Conservation (phyloP, 164 flowering plant genomes). For the Nelumbo lutea region DNA sequence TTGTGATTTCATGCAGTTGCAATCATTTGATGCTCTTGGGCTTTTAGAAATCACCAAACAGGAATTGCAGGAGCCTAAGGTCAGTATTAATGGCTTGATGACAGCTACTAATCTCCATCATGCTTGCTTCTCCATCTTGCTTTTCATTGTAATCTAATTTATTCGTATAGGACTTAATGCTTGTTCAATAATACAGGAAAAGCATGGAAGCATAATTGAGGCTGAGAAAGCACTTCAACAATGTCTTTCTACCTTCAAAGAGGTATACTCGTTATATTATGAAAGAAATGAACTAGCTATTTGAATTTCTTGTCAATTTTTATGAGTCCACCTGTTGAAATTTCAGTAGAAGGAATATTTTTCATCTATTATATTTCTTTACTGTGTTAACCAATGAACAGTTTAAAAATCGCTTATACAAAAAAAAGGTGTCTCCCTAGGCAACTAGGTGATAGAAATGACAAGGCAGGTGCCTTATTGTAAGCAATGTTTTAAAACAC, state of each 20-base stretch:
- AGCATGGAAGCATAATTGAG: conserved; percentile 14
- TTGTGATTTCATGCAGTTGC: conserved; percentile 46
- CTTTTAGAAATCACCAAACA: conserved; percentile 42
- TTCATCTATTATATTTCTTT: too few species aligned
- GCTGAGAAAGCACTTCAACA: conserved; percentile 48
- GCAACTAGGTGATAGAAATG: too few species aligned
- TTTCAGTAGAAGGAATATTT: too few species aligned
- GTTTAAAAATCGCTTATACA: too few species aligned
- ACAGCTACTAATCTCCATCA: not conserved
- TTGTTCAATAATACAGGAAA: conserved; percentile 26
- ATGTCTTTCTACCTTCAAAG: conserved; percentile 58
- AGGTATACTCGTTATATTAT: too few species aligned
- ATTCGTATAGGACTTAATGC: not conserved
- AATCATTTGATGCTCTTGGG: conserved; percentile 55
- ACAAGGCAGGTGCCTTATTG: too few species aligned
- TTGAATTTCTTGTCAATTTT: too few species aligned
- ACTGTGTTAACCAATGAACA: too few species aligned
- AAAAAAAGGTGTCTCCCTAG: too few species aligned
- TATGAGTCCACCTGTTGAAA: too few species aligned
- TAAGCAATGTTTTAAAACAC: too few species aligned
- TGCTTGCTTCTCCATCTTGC: not conserved
- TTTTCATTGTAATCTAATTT: not conserved
- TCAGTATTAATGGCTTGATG: conserved; percentile 14
- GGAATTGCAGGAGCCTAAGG: conserved; percentile 45
- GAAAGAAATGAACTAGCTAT: too few species aligned